These are phyloP conservation scores for Aspergillus proliferans DNA, from an alignment of 2,329 filamentous ascomycete species.

Conservation along the genomic window DNA sequence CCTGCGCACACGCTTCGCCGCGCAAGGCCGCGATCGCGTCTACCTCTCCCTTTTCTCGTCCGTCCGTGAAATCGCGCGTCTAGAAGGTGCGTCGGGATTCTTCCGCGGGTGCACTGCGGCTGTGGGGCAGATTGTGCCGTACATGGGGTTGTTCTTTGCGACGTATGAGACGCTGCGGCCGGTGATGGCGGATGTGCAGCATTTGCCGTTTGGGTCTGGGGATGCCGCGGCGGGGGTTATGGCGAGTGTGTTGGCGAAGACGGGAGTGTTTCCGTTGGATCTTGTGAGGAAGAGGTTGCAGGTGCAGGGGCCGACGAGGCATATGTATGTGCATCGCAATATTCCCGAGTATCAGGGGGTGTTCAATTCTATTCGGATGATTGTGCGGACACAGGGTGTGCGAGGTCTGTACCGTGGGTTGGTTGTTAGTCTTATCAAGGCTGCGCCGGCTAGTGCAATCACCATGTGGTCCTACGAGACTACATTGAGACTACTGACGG, in stretches of 20 bases:
- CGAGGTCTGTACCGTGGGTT: conserved; percentile 82
- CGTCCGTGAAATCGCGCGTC: conserved; percentile 62
- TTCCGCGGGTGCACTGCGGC: conserved; percentile 81
- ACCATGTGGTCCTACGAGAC: conserved; percentile 95
- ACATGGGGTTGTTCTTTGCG: conserved; percentile 95
- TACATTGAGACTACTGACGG: conserved; percentile 55
- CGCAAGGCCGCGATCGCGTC: conserved; percentile 75
- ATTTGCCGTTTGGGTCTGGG: conserved; percentile 65
- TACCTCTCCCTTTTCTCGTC: conserved; percentile 67
- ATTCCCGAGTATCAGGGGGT: conserved; percentile 79
- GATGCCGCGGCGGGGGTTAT: conserved; percentile 77
- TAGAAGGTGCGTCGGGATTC: conserved; percentile 74
- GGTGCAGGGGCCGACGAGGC: conserved; percentile 83
- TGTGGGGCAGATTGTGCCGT: conserved; percentile 81
- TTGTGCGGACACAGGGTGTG: conserved; percentile 66
- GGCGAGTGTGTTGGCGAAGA: conserved; percentile 78
- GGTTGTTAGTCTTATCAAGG: conserved; percentile 83
- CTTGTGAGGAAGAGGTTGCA: conserved; percentile 88
- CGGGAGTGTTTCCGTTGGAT: conserved; percentile 85
- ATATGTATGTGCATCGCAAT: conserved; percentile 72
- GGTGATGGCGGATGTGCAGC: conserved; percentile 40
- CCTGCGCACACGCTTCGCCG: conserved; percentile 90
- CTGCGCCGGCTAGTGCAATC: conserved; percentile 83
- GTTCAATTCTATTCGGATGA: conserved; percentile 58
- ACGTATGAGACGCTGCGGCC: conserved; percentile 72